A percentile compares a stretch with the other conserved stretches of the same genome.
phyloP scores from a whole-genome alignment of 257 asterid species.

The Buddleja alternifolia region DNA sequence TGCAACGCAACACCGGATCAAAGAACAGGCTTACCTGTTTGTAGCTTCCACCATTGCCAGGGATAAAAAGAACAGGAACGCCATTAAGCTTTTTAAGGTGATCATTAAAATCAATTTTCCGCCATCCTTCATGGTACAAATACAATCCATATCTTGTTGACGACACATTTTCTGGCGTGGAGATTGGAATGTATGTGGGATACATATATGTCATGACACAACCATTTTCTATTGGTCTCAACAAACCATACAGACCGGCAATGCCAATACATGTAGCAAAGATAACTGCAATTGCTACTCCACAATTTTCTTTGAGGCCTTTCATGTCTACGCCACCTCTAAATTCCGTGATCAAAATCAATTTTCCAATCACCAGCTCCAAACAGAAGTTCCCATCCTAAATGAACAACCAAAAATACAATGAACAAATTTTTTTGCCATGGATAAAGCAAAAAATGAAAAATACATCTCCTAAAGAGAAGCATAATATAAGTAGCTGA shows the following conservation, averaged over 20 bases:
- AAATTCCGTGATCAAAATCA: constrained; percentile 27
- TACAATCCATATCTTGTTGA: constrained; percentile 66
- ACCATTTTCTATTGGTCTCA: constrained; percentile 81
- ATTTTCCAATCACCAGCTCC: constrained; percentile 35
- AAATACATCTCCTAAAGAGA: not conserved
- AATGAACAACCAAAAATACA: constrained; percentile 19
- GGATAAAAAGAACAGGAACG: constrained; percentile 91
- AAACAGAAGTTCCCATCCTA: constrained; percentile 33
- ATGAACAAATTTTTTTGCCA: too few species aligned
- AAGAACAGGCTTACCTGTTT: constrained; percentile 73
- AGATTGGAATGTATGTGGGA: constrained; percentile 87
- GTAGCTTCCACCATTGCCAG: constrained; percentile 99
- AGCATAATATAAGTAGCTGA: not conserved
- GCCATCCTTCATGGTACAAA: constrained; percentile 97
- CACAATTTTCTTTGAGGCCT: constrained; percentile 43
- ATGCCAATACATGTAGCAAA: constrained; percentile 60
- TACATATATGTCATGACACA: constrained; percentile 98
- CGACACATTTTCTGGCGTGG: constrained; percentile 61
- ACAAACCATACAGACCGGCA: constrained; percentile 58
- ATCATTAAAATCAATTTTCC: constrained; percentile 70
- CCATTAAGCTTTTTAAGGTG: constrained; percentile 77
- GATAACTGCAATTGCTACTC: constrained; percentile 53
- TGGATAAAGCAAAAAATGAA: not conserved
- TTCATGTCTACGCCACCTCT: constrained; percentile 35
- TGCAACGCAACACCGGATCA: constrained; percentile 11